Base-by-base conservation (phyloP, 345 rosid genomes). In the Reutealis trisperma region DNA sequence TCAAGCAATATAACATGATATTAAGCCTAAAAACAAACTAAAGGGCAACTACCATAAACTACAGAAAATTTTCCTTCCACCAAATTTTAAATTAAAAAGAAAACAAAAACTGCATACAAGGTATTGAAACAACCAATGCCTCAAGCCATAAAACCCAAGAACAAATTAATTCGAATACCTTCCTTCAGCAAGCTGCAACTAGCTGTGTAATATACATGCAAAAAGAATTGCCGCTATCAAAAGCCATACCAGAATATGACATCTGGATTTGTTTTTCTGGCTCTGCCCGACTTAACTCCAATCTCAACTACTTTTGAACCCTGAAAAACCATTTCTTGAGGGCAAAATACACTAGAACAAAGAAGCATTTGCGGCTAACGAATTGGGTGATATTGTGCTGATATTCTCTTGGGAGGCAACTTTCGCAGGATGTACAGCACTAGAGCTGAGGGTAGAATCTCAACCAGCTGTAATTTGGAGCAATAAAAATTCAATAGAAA, bases 391-490 rank as follows among this genome's bases (percentile, higher is more conserved):
- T 96, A 94, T 55, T 96, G 97, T 24, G 95, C 94, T 1, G 97
- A 94, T 67, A 92, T 75, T 88, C 98, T 87, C 90, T 92, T 96
- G 30, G 98, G 97, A 65, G 97, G 97, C 91, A 94, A 75, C 90
- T 94, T 92, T 5, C 98, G 97, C 67, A 96, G 83, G 79, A 96
- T 94, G 82, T 83, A 94, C 63, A 96, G 92, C 75, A 94, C 98
- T 19, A 96, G 84, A 49, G 99, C 96, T 2, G 99, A 94, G 73
- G 99, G 99, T 67, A 94, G 89, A 75, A 96, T 92, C 93, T 96
- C 99, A 16, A 89, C 97, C 52, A 96, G 82, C 98, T 96, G 94
- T 58, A 22, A 63, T 86, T 82, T 70, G 8, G 64, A 71, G 71
- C 59, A 70, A 54, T 30, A 77, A 6, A 42, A 76, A 44, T 42